Evolutionary conservation across 345 rosid species (phyloP).

Genomic region (Eucalyptus erythrocorys): DNA sequence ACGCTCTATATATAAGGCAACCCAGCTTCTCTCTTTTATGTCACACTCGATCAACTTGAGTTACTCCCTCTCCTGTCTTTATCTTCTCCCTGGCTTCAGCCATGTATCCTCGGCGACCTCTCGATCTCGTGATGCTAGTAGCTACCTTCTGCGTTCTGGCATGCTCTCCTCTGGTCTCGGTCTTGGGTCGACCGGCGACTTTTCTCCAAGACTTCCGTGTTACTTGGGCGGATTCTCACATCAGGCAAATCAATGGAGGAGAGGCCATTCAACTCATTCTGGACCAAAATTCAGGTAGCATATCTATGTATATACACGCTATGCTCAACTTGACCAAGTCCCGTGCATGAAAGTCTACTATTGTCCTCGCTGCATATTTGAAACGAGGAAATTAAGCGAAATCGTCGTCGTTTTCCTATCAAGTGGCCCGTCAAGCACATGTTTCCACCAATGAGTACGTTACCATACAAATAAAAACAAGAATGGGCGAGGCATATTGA

Average conservation of each 20-base stretch:
- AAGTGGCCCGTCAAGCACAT: neutral
- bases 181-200: conserved; percentile 42
- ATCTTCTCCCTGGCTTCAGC: neutral
- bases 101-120: neutral
- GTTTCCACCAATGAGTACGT: neutral
- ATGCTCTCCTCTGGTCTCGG: neutral
- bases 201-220: conserved; percentile 52
- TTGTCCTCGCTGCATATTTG: neutral
- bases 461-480: neutral
- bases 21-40: neutral
- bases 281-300: conserved; percentile 69
- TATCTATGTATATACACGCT: neutral
- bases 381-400: neutral
- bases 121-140: neutral
- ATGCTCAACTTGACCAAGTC: neutral
- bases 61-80: neutral
- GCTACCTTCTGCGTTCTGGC: neutral
- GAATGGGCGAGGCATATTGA: neutral
- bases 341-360: neutral
- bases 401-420: neutral
- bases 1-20: neutral
- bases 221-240: conserved; percentile 70
- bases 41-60: neutral
- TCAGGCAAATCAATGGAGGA: conserved; percentile 62
- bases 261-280: conserved; percentile 66